Base-by-base conservation (phyloP, 371 early-diverging fungal genomes). In the Neoconidiobolus thromboides region DNA sequence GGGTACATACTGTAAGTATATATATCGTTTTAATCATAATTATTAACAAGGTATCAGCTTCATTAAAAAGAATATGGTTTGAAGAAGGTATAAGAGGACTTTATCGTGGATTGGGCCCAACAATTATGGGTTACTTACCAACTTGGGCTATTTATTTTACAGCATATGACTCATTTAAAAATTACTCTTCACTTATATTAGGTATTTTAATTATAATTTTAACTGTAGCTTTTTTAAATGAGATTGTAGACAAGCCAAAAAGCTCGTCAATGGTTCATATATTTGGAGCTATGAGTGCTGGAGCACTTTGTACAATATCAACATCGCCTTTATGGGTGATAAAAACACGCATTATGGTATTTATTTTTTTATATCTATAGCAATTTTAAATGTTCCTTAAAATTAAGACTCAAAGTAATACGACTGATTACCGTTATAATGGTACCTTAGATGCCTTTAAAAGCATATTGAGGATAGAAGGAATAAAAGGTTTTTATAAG, bases 301-400 rank as follows among this genome's bases (percentile, higher is more conserved):
- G 92, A 26, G 79, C 82, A 12, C 70, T 85, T 2, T 83, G 86
- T 37, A 88, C 89, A 9, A 71, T 78, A 0, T 67, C 81, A 44
- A 90, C 91, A 2, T 93, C 91, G 58, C 96, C 96, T 5, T 68
- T 93, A n/a, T 96, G 96, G 96, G 90, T 96, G 12, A 81, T 94
- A 43, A 86, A 91, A 68, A 90, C 92, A 37, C 75, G 93, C 56
- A 77, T 92, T 53, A 91, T 92, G 90, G 86, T 85, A 76, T 26
- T 59, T 51, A 49, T 43, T 39, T 7, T 14, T 38, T 26, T 12
- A 55, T 40, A 39, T 9, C 38, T 7, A 55, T 9, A 26, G 26
- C 26, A 26, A 26, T 12, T 5, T 12, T 42, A 55, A 26, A 38
- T 10, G 14, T 37, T 38, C 12, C 26, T 26, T 26, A 26, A 26